Conservation (phyloP, 192 early-diverging fungal species). For the Diversispora epigaea region DNA sequence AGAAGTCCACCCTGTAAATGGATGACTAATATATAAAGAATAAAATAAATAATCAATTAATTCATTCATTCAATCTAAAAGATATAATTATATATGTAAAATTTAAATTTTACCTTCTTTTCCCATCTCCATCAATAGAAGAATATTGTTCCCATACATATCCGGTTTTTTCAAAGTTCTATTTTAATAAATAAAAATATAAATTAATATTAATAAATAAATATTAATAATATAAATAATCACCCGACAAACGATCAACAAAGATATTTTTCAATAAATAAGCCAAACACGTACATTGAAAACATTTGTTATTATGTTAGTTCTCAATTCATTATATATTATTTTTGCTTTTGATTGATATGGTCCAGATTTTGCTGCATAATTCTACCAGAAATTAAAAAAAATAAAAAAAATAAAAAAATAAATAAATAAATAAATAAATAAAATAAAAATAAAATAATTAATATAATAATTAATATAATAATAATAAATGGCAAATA, state of each 20-base stretch:
- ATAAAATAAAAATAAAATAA: background rate
- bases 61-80: background rate
- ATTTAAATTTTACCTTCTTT: conserved; percentile 40
- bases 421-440: too few species aligned
- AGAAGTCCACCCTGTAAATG: conserved; percentile 95
- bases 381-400: conserved; percentile 44
- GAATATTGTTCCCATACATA: conserved; percentile 95
- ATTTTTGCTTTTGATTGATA: conserved; percentile 63
- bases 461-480: background rate
- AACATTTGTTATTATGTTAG: conserved; percentile 75
- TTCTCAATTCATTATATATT: conserved; percentile 74
- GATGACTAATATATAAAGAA: conserved; percentile 62
- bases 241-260: too few species aligned
- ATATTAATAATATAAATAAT: background rate
- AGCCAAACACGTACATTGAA: conserved; percentile 52
- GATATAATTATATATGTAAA: background rate
- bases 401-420: background rate
- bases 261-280: background rate
- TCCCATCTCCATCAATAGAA: conserved; percentile 66
- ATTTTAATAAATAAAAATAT: background rate
- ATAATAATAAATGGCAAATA: background rate
- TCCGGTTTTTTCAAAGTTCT: conserved; percentile 74
- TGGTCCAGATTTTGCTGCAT: conserved; percentile 59
- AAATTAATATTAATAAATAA: background rate
- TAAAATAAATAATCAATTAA: background rate